Evolutionary conservation across 148 eudicot genomes (phyloP).

Genomic region (Vaccinium myrtillus): DNA sequence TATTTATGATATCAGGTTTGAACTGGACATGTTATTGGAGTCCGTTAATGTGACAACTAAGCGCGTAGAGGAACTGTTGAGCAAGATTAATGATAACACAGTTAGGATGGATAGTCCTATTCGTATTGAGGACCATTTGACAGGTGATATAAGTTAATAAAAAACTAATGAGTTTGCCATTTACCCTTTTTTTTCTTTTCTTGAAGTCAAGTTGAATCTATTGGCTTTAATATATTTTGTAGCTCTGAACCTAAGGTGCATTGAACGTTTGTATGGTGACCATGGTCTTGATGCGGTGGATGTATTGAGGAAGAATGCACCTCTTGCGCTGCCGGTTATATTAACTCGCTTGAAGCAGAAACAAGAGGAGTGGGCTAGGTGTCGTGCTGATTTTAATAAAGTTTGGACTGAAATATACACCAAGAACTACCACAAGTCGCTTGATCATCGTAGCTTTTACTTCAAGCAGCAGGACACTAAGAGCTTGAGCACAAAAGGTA

Average conservation of each 20-base stretch:
- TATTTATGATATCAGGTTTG: constrained; percentile 56
- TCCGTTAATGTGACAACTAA: constrained; percentile 69
- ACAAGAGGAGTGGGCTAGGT: constrained; percentile 90
- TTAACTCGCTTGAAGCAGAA: constrained; percentile 82
- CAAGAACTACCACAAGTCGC: constrained; percentile 85
- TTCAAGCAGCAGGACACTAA: constrained; percentile 94
- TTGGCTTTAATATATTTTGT: constrained; percentile 20
- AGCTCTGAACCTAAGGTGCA: constrained; percentile 88
- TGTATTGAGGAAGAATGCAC: constrained; percentile 61
- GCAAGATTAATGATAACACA: constrained; percentile 55
- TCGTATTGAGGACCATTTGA: constrained; percentile 59
- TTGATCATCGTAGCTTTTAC: constrained; percentile 91
- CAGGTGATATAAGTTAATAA: constrained; percentile 18
- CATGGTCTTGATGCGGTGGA: constrained; percentile 87
- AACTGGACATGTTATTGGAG: constrained; percentile 91
- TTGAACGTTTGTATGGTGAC: constrained; percentile 87
- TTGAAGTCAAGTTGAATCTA: constrained; percentile 2
- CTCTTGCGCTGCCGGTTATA: constrained; percentile 64
- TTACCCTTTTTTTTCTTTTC: background rate
- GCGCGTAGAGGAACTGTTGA: constrained; percentile 79
- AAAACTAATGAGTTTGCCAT: background rate
- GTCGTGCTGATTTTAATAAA: constrained; percentile 77
- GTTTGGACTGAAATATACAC: constrained; percentile 85
- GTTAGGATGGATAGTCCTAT: constrained; percentile 55
- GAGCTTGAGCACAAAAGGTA: constrained; percentile 77